Percentiles rank a stretch among this genome's conserved stretches.
phyloP scores from a whole-genome alignment of 2,329 filamentous ascomycete genomes.

The Sporothrix pallida region DNA sequence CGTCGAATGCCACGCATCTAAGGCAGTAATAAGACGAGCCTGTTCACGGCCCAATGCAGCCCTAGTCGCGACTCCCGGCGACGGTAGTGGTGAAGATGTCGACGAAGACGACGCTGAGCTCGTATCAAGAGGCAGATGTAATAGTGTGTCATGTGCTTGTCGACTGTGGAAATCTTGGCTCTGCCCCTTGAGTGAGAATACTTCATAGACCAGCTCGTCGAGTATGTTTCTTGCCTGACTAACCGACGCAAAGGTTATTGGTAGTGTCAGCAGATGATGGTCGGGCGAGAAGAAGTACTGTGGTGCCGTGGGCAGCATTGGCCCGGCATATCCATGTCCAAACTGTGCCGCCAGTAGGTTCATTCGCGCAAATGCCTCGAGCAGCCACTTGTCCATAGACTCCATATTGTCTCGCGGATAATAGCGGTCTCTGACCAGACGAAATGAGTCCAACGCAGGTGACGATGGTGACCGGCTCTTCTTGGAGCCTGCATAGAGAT shows the following conservation, averaged over 20 bases:
- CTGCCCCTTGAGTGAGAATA: not conserved
- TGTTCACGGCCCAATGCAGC: not conserved
- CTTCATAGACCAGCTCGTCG: conserved; percentile 12
- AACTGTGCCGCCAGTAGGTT: conserved; percentile 14
- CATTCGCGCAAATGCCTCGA: conserved; percentile 12
- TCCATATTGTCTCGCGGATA: not conserved
- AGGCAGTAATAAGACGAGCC: not conserved
- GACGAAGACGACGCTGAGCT: not conserved
- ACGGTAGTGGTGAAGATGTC: not conserved
- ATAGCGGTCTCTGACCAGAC: not conserved
- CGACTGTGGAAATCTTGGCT: not conserved
- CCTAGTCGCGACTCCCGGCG: not conserved
- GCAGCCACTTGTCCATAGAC: conserved; percentile 4
- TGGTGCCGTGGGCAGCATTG: not conserved
- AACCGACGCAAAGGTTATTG: not conserved
- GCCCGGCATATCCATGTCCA: not conserved
- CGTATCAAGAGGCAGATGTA: not conserved
- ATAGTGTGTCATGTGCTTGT: not conserved
- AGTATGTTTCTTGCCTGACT: conserved; percentile 11
- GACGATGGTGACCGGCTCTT: not conserved
- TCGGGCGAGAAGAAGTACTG: conserved; percentile 22
- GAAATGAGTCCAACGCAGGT: not conserved
- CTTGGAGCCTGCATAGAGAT: not conserved
- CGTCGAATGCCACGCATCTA: conserved; percentile 18
- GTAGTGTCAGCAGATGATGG: not conserved